Base-by-base conservation (phyloP, 495 filamentous ascomycete genomes). In the Aspergillus mulundensis region DNA sequence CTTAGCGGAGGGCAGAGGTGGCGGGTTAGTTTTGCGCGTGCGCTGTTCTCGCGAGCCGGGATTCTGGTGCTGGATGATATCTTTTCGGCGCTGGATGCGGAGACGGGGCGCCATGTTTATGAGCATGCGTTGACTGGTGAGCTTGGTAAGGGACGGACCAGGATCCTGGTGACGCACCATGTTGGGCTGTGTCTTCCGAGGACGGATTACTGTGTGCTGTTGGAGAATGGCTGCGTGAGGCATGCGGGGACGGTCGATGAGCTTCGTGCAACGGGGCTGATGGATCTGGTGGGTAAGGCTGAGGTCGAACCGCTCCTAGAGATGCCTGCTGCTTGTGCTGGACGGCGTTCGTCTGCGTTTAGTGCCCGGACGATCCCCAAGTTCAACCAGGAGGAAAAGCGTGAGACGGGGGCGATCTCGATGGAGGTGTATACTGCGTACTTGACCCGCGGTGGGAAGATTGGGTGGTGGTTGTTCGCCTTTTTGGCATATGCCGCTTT, bases 41-140 rank as follows among this genome's bases (percentile, higher is more conserved):
- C 88, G n/a, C 68, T 90, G 15, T 91, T 91, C 64, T 90, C 87
- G 5, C 76, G 88, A 1, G 88, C 88, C 5, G 87, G 87, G 0
- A 87, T 89, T 50, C 71, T 92, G 1, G 72, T 92, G 18, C 70
- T 92, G 50, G 88, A 92, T 60, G 88, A 92, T 60, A 91, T 92
- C 50, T 92, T 92, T 70, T 87, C 84, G 53, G 76, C 73, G 14
- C 63, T 81, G 7, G 76, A 81, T 57, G 71, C 87, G 20, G 87
- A 91, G 61, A 87, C 90, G 24, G 88, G 88, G 7, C 77, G 83
- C 28, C 86, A 88, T 60, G 82, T 91, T 28, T 88, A 88, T 57
- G 86, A 92, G 57, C 77, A 87, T 34, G 85, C 83, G 50, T 70
- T 92, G 1, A 85, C 79, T 15, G 88, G 88, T 2, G 79, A 84